Evolutionary conservation across 768 basidiomycete species (phyloP), one percentile per base, ranked within the genome.

Genomic region (Rhizopogon vesiculosus): DNA sequence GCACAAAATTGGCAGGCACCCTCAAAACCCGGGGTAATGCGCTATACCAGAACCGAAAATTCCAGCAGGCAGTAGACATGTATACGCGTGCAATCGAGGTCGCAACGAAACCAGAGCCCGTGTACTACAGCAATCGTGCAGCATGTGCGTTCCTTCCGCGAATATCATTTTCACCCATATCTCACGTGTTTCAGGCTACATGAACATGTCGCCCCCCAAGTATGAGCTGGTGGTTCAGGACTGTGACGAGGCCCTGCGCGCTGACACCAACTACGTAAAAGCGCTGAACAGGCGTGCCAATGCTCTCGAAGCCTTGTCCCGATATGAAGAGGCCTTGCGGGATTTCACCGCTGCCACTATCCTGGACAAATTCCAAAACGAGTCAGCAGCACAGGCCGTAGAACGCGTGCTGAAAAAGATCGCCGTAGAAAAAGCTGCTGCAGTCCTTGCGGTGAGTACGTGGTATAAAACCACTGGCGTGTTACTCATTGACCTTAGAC

Each of bases 301-400:
- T 38, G 96, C 95, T 3, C 73, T 89, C 28, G 96, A 98, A 64
- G 79, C 80, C 7, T 78, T 98, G 22, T 82, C 81, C 18, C 76
- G 84, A 39, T 82, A 79, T 44, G 83, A 91, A 59, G 89, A 93
- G 46, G 80, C 95, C 33, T 65, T 97, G 39, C 79, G 91, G 64
- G 96, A 99, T 70, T 98, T 86, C 77, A 98, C 96, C 0, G 92
- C 96, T n/a, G 87, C 91, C 0, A 93, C 95, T 15, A 96, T 99
- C 60, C 80, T 99, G 42, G 93, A 95, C 70, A 86, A 87, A 64
- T 97, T 98, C 83, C 80, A 86, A 66, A 93, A 95, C 65, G 83
- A 89, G 59, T 62, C 74, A 1, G 87, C 93, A 1, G 83, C 89
- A 4, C 79, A 84, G 51, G 76, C 90, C 0, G 93, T 98, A 7